Base-by-base conservation (phyloP, 2,329 filamentous ascomycete genomes). In the Cladobotryum protrusum region DNA sequence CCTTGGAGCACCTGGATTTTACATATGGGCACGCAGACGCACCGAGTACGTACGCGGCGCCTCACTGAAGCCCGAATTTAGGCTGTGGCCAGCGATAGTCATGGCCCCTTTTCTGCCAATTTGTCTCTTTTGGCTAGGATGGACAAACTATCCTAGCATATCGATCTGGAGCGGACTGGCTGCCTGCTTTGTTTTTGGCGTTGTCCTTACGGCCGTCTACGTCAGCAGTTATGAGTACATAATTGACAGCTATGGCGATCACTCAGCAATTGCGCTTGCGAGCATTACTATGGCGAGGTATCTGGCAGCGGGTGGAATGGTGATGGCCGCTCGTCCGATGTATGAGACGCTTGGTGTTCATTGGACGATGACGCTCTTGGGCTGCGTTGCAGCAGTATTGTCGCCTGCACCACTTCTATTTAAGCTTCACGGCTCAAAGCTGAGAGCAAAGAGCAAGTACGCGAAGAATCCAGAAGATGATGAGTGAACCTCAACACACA, bases 111-210 rank as follows among this genome's bases (percentile, higher is more conserved):
- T 69, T 0, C 69, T 82, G 1, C 76, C 78, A 0, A 63, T 79
- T 29, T 68, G 66, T 1, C 65, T 82, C 3, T 79, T 82, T 60
- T 82, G 78, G 77, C 76, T 82, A 63, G 78, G 71, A 0, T 82
- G 78, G 78, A 79, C 74, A 0, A 66, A 69, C 34, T 67, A 70
- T 48, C 45, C 61, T 0, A 60, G 47, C 4, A 72, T 79, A 19
- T 74, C 71, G 2, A 61, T 60, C 15, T 81, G 76, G 76, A 73
- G 70, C 15, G 72, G 74, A 0, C 67, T 81, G 3, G 61, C 63
- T 2, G 76, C 76, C 1, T 75, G 69, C n/a, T 69, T 73, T 1
- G 54, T 79, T 1, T 78, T 81, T 56, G 77, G 78, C 5, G 72
- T 72, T 53, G 75, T 74, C 1, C 68, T 74, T 29, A 68, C 75